Percentiles rank a stretch among this genome's conserved stretches.
These are phyloP conservation scores for Dichotomopilus funicola DNA, from an alignment of 2,329 filamentous ascomycete species.

Conservation along the genomic window DNA sequence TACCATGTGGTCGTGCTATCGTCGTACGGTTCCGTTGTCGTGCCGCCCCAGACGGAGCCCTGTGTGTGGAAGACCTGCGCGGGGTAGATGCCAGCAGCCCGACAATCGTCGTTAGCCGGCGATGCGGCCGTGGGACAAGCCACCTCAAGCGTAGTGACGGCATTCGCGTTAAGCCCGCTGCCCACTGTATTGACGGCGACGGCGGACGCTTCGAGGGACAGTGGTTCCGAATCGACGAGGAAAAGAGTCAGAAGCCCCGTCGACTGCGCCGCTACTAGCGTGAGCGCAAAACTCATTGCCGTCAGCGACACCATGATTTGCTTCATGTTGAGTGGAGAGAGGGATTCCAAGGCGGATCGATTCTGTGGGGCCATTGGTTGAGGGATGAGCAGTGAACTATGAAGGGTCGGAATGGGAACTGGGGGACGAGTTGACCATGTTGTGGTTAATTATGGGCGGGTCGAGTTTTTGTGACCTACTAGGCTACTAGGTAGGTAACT, in stretches of 20 bases:
- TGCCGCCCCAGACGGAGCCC: conserved; percentile 17
- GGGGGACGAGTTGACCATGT: too few relatives aligned
- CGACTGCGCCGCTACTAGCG: not conserved
- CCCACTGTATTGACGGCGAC: conserved; percentile 1
- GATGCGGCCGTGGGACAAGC: conserved; percentile 13
- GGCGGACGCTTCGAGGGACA: conserved; percentile 15
- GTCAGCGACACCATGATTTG: not conserved
- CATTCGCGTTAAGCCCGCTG: too few relatives aligned
- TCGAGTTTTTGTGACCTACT: too few relatives aligned
- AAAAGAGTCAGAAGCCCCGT: conserved; percentile 4
- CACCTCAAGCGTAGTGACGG: conserved; percentile 5
- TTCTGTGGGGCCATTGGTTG: too few relatives aligned
- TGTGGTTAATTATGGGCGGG: too few relatives aligned
- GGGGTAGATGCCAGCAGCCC: conserved; percentile 16
- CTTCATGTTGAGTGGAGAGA: not conserved
- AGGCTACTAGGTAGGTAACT: too few relatives aligned
- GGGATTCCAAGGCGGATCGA: too few relatives aligned
- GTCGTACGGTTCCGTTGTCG: conserved; percentile 12
- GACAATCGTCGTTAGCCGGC: conserved; percentile 18
- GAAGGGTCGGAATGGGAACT: too few relatives aligned
- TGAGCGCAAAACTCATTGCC: not conserved
- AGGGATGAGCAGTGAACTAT: too few relatives aligned
- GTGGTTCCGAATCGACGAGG: conserved; percentile 11
- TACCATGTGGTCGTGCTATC: conserved; percentile 18
- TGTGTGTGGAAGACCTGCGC: conserved; percentile 17